These are phyloP conservation scores for Rhodotorula sphaerocarpa DNA, from an alignment of 768 basidiomycete genomes.

Conservation along the genomic window DNA sequence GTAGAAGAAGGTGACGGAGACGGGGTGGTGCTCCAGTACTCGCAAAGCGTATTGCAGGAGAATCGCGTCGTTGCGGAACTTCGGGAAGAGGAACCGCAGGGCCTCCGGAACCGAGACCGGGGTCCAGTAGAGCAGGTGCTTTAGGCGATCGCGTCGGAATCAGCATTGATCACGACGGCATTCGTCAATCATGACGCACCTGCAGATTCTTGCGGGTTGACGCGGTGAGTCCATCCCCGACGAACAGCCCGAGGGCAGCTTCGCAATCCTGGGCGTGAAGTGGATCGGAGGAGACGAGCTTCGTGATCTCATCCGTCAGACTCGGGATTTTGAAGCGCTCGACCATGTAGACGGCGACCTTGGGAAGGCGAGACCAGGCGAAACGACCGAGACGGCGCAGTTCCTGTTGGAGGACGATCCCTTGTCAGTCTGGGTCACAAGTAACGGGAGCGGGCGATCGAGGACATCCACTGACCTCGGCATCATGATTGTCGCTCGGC, in stretches of 20 bases:
- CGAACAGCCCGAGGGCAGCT: constrained; percentile 69
- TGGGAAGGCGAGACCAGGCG: constrained; percentile 74
- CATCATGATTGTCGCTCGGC: constrained; percentile 25
- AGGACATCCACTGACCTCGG: constrained; percentile 16
- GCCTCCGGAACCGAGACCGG: constrained; percentile 60
- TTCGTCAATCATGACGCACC: too few relatives aligned
- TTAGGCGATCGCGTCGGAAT: background rate
- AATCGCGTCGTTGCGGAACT: constrained; percentile 71
- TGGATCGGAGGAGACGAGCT: constrained; percentile 65
- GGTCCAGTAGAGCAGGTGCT: constrained; percentile 84
- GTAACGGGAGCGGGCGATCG: too few relatives aligned
- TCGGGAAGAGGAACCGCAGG: constrained; percentile 66
- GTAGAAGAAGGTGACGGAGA: constrained; percentile 94
- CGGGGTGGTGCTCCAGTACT: constrained; percentile 86
- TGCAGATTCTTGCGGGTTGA: constrained; percentile 61
- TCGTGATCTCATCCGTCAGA: constrained; percentile 64
- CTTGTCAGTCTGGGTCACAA: too few relatives aligned
- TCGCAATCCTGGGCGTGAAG: constrained; percentile 62
- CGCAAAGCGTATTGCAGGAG: constrained; percentile 93
- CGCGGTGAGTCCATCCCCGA: constrained; percentile 62
- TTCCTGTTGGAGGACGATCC: constrained; percentile 54
- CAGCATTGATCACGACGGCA: too few relatives aligned
- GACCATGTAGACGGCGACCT: constrained; percentile 69
- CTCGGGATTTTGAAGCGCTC: constrained; percentile 72
- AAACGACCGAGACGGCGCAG: constrained; percentile 61